Percentiles rank a stretch among this genome's conserved stretches.
These are phyloP conservation scores for Pyropia haitanensis DNA, from an alignment of 23 red algal species.

Conservation along the genomic window DNA sequence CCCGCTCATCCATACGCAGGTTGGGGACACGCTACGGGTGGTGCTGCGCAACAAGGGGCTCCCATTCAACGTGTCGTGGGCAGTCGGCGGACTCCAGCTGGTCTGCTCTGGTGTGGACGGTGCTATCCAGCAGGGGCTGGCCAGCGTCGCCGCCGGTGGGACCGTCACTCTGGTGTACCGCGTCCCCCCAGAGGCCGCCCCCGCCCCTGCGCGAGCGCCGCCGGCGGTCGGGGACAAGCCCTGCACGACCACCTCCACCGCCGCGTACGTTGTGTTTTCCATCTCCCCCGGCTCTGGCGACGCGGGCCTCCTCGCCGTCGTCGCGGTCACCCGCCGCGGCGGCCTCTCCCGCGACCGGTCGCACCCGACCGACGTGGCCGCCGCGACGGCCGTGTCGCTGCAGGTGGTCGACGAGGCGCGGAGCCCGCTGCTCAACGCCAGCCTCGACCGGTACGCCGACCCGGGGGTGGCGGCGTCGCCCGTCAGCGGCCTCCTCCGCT, in stretches of 20 bases:
- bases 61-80: constrained; percentile 2
- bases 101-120: not conserved
- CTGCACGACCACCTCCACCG: not conserved
- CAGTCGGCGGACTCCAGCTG: constrained; percentile 8
- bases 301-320: constrained; percentile 22
- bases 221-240: too few species aligned
- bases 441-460: too few species aligned
- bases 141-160: constrained; percentile 5
- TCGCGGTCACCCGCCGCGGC: constrained; percentile 16
- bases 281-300: constrained; percentile 7
- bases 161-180: constrained; percentile 8
- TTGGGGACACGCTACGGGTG: constrained; percentile 12
- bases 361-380: too few species aligned
- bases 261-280: constrained; percentile 20
- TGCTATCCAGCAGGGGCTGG: not conserved
- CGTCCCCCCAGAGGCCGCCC: constrained; percentile 10
- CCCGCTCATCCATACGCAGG: constrained; percentile 23
- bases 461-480: too few species aligned
- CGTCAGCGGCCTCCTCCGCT: too few species aligned
- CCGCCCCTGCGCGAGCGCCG: not conserved
- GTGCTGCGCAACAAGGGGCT: constrained; percentile 15
- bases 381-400: too few species aligned
- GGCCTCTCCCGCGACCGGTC: not conserved
- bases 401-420: too few species aligned
- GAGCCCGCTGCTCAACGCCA: too few species aligned